Conservation (phyloP, 2,329 filamentous ascomycete genomes). For the Penicillium sp. region DNA sequence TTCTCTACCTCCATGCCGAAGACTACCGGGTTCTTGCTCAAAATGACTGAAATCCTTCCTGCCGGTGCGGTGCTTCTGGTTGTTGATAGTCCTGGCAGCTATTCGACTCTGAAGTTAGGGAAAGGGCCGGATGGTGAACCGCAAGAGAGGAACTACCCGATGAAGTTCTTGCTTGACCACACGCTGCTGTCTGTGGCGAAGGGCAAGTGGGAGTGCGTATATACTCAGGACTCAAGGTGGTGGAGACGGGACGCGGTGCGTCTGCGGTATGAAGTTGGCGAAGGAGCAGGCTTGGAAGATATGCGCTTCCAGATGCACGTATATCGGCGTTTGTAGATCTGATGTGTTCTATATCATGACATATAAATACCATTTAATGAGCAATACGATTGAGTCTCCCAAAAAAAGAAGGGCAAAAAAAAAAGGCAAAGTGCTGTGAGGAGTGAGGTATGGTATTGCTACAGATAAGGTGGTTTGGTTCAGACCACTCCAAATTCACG, state of each 20-base stretch:
- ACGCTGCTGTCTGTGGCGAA: constrained; percentile 59
- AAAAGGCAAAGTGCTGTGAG: constrained; percentile 3
- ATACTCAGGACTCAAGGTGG: constrained; percentile 77
- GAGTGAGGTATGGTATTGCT: constrained; percentile 30
- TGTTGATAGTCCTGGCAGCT: constrained; percentile 89
- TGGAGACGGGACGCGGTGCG: constrained; percentile 65
- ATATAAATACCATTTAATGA: constrained; percentile 3
- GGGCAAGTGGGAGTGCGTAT: constrained; percentile 68
- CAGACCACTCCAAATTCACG: constrained; percentile 26
- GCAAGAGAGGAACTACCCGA: constrained; percentile 68
- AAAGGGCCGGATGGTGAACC: constrained; percentile 44
- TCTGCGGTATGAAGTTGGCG: constrained; percentile 77
- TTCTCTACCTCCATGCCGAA: constrained; percentile 73
- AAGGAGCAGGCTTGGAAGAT: constrained; percentile 84
- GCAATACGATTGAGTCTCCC: constrained; percentile 6
- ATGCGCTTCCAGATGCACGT: constrained; percentile 94
- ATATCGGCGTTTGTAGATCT: constrained; percentile 52
- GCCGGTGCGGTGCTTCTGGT: constrained; percentile 71
- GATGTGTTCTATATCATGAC: constrained; percentile 1
- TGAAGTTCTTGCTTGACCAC: constrained; percentile 89
- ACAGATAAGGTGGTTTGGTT: constrained; percentile 22
- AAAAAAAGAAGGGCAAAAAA: background rate
- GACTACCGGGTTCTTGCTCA: constrained; percentile 73
- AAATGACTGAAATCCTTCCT: constrained; percentile 59
- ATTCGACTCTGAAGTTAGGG: constrained; percentile 75